A percentile compares a stretch with the other conserved stretches of the same genome.
These are phyloP conservation scores for Lentinula detonsa DNA, from an alignment of 768 basidiomycete genomes.

Conservation along the genomic window DNA sequence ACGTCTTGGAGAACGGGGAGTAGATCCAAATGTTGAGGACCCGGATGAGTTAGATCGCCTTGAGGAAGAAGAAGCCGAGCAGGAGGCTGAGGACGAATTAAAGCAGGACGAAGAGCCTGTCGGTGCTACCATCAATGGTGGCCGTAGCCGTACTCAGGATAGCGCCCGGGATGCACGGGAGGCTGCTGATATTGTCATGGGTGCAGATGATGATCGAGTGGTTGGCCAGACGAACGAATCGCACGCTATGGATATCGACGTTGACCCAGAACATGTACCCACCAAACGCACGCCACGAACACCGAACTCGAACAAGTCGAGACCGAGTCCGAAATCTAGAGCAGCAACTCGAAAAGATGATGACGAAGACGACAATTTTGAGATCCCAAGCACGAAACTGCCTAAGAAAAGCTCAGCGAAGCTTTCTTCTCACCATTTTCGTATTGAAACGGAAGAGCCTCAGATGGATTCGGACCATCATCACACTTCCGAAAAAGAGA, in stretches of 20 bases:
- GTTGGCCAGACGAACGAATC: not conserved
- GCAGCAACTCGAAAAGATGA: not conserved
- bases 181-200: slow-evolving; percentile 18
- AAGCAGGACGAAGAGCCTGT: not conserved
- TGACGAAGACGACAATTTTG: not conserved
- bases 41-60: slow-evolving; percentile 6
- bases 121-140: not conserved
- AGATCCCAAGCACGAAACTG: not conserved
- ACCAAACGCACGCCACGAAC: not conserved
- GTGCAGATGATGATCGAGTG: slow-evolving; percentile 4
- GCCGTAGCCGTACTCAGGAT: slow-evolving; percentile 9
- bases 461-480: not conserved
- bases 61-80: slow-evolving; percentile 12
- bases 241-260: slow-evolving; percentile 1
- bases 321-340: not conserved
- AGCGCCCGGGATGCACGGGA: slow-evolving; percentile 17
- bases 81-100: slow-evolving; percentile 2
- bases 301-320: not conserved
- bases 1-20: slow-evolving; percentile 35
- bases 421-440: not conserved
- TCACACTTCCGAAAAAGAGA: not conserved
- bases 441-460: not conserved
- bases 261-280: not conserved
- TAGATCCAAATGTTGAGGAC: slow-evolving; percentile 23
- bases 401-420: not conserved